Evolutionary conservation across 129 eudicot genomes (phyloP).

Genomic region (Chrysanthemum makinoi): DNA sequence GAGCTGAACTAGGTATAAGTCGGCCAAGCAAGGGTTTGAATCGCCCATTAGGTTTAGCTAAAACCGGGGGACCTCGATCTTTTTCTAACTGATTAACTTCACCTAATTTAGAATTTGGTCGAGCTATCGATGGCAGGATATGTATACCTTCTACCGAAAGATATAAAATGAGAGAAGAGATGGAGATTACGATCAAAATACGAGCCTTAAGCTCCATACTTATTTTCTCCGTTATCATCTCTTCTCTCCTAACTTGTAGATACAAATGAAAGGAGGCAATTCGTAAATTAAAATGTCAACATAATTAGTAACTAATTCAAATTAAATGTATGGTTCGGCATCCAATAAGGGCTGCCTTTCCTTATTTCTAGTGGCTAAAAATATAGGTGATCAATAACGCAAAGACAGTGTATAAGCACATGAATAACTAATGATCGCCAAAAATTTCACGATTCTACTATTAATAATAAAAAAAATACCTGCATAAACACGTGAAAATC

Average conservation of each 20-base stretch:
- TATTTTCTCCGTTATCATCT: constrained; percentile 27
- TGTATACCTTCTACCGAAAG: constrained; percentile 30
- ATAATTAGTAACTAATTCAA: constrained; percentile 9
- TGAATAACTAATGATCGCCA: background rate
- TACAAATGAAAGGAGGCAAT: constrained; percentile 24
- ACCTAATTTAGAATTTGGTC: constrained; percentile 12
- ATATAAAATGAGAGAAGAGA: constrained; percentile 42
- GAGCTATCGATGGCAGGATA: constrained; percentile 33
- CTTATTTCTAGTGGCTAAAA: constrained; percentile 13
- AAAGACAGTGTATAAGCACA: background rate
- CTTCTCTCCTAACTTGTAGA: constrained; percentile 35
- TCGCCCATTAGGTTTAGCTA: constrained; percentile 14
- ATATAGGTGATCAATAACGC: background rate
- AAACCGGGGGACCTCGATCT: constrained; percentile 24
- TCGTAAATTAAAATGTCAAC: constrained; percentile 12
- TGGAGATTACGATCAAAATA: constrained; percentile 33
- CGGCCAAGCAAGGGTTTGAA: constrained; percentile 1
- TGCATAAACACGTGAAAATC: too few relatives aligned
- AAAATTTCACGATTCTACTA: background rate
- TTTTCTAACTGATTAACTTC: background rate
- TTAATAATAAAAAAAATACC: background rate
- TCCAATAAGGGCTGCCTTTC: constrained; percentile 26
- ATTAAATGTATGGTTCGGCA: constrained; percentile 18
- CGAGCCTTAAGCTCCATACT: constrained; percentile 35
- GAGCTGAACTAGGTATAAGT: background rate